These are phyloP conservation scores for Chalciporus piperatus DNA, from an alignment of 768 basidiomycete species.

Conservation along the genomic window DNA sequence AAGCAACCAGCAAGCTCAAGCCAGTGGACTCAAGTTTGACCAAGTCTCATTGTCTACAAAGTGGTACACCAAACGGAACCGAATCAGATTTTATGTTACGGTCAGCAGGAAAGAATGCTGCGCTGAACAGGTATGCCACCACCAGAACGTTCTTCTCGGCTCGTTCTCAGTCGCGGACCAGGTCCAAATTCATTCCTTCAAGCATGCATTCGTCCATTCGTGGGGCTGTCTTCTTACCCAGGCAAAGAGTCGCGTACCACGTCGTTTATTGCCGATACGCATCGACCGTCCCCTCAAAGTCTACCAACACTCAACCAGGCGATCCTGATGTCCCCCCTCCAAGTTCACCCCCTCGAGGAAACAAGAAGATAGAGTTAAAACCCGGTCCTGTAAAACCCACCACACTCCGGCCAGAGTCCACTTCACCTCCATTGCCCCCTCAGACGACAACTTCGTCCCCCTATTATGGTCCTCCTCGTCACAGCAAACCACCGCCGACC, in stretches of 20 bases:
- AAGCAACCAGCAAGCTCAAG: too few species aligned
- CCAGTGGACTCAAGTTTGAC: background rate
- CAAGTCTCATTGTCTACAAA: constrained; percentile 5
- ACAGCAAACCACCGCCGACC: constrained; percentile 17
- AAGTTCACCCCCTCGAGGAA: constrained; percentile 30
- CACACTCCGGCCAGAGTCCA: constrained; percentile 20
- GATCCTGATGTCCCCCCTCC: constrained; percentile 28
- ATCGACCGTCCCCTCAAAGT: constrained; percentile 30
- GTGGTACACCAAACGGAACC: constrained; percentile 7
- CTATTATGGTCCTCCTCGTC: constrained; percentile 25
- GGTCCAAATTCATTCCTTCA: constrained; percentile 17
- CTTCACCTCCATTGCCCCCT: constrained; percentile 18
- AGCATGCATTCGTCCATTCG: background rate
- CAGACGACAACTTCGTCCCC: constrained; percentile 26
- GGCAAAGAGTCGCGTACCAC: background rate
- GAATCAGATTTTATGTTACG: constrained; percentile 38
- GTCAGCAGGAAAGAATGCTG: constrained; percentile 36
- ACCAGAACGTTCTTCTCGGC: background rate
- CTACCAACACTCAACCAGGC: constrained; percentile 11
- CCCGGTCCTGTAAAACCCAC: constrained; percentile 58
- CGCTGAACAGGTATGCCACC: constrained; percentile 37
- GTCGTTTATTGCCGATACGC: constrained; percentile 17
- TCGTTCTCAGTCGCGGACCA: constrained; percentile 8
- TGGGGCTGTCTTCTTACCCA: background rate
- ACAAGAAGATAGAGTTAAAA: constrained; percentile 55